Evolutionary conservation across 2,329 filamentous ascomycete genomes (phyloP).

Genomic region (Blastomyces parvus): DNA sequence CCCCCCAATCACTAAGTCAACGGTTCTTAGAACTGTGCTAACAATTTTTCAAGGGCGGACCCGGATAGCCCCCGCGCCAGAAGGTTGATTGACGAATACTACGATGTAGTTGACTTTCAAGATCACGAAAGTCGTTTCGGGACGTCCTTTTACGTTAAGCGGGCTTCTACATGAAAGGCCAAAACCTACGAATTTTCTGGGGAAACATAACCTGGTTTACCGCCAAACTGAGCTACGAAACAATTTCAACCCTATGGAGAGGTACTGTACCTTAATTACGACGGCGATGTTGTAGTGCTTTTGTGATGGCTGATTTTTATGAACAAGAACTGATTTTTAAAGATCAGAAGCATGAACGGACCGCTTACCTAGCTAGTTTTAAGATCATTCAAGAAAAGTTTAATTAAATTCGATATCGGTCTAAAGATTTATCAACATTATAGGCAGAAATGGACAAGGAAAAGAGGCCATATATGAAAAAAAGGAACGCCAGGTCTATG

Average conservation of each 20-base stretch:
- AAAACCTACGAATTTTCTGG: too few relatives aligned
- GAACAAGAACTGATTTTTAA: not conserved
- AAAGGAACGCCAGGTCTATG: slow-evolving; percentile 5
- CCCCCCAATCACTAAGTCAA: not conserved
- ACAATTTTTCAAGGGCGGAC: not conserved
- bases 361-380: not conserved
- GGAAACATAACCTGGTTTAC: too few relatives aligned
- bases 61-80: not conserved
- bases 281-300: not conserved
- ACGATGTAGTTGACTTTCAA: not conserved
- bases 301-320: not conserved
- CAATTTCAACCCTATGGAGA: too few relatives aligned
- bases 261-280: too few relatives aligned
- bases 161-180: not conserved
- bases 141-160: not conserved
- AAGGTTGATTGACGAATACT: not conserved
- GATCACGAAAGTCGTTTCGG: not conserved
- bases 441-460: not conserved
- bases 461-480: not conserved
- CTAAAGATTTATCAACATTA: slow-evolving; percentile 1
- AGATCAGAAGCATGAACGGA: not conserved
- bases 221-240: too few relatives aligned
- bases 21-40: not conserved
- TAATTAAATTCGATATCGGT: not conserved
- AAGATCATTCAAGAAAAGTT: not conserved